Percentiles rank a stretch among this genome's conserved stretches.
Evolutionary conservation across 1,284 basidiomycete species (phyloP).

Genomic region (Neolentinus lepideus): DNA sequence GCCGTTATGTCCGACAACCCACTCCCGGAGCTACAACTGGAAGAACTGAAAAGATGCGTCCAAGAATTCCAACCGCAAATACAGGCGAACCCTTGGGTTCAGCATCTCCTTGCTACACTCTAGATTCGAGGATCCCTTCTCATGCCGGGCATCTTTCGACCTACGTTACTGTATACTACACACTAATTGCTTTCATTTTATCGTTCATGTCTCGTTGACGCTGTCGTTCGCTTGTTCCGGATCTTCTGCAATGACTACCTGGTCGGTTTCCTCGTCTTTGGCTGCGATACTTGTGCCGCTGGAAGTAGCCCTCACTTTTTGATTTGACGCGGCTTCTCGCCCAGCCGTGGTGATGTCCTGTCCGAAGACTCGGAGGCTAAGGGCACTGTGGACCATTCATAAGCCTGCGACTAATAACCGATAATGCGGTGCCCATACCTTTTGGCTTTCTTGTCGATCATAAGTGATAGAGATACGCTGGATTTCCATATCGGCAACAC

Average conservation of each 20-base stretch:
- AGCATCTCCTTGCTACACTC: constrained; percentile 44
- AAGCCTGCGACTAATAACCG: background rate
- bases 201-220: constrained; percentile 2
- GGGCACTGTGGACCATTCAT: constrained; percentile 38
- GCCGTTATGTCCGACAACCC: constrained; percentile 47
- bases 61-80: constrained; percentile 63
- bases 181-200: background rate
- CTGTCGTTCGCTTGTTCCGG: background rate
- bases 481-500: constrained; percentile 90
- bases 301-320: background rate
- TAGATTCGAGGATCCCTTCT: constrained; percentile 13
- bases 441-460: constrained; percentile 94
- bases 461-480: constrained; percentile 75
- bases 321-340: constrained; percentile 19
- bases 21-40: constrained; percentile 51
- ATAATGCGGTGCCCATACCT: constrained; percentile 40
- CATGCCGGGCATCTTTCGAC: background rate
- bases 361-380: constrained; percentile 76
- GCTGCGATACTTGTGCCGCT: constrained; percentile 5
- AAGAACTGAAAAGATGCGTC: constrained; percentile 57
- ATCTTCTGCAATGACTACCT: background rate
- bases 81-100: constrained; percentile 75
- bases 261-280: constrained; percentile 3
- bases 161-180: background rate
- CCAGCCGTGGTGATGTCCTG: constrained; percentile 62